Evolutionary conservation across 2,329 filamentous ascomycete species (phyloP).

Genomic region (Trichophyton simii): DNA sequence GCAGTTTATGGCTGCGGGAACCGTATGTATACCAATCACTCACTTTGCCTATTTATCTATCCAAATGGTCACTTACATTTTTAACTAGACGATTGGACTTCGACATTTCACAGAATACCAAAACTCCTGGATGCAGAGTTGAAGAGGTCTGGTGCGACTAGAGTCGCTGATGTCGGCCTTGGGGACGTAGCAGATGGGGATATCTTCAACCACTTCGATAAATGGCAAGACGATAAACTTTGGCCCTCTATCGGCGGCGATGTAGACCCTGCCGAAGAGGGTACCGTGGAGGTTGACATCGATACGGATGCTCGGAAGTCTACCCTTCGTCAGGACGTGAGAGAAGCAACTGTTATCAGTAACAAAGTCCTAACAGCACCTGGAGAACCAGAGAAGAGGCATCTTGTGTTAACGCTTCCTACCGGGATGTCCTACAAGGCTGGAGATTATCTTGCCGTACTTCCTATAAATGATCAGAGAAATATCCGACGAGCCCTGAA

Average conservation of each 20-base stretch:
- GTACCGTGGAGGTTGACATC: neutral
- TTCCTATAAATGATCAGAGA: neutral
- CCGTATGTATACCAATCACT: neutral
- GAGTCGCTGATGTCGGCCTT: neutral
- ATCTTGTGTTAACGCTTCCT: neutral
- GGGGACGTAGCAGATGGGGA: neutral
- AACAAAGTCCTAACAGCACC: neutral
- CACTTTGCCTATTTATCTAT: neutral
- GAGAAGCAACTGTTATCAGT: neutral
- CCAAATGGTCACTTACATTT: neutral
- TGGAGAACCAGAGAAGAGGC: neutral
- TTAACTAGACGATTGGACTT: neutral
- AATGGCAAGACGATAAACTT: constrained; percentile 1
- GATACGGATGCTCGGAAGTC: neutral
- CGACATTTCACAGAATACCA: neutral
- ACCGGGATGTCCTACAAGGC: neutral
- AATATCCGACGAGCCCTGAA: constrained; percentile 1
- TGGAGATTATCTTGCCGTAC: neutral
- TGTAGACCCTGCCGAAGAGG: neutral
- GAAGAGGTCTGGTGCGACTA: neutral
- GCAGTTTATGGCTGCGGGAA: constrained; percentile 2
- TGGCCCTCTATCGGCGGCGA: neutral
- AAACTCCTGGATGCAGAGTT: neutral
- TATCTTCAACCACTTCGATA: constrained; percentile 3
- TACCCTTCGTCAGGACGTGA: neutral